phyloP scores from a whole-genome alignment of 208 protist genomes.

The Phytomonas francai region DNA sequence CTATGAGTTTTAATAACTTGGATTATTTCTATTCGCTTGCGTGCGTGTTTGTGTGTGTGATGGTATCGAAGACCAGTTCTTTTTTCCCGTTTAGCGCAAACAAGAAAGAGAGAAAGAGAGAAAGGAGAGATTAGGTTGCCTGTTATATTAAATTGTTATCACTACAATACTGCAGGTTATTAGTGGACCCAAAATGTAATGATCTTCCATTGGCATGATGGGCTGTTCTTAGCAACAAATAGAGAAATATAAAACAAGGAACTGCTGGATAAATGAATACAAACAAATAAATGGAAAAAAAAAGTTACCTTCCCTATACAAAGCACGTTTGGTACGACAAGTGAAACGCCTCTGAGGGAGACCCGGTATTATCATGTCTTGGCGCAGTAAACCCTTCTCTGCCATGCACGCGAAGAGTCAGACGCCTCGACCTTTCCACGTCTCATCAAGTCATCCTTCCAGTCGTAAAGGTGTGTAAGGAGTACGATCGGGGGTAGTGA shows the following conservation, averaged over 20 bases:
- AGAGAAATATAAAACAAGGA: background rate
- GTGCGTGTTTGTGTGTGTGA: background rate
- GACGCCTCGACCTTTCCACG: background rate
- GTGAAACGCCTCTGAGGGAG: background rate
- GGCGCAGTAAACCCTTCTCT: background rate
- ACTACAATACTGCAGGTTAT: constrained; percentile 2
- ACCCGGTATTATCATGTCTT: background rate
- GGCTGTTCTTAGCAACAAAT: background rate
- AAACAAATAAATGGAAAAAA: background rate
- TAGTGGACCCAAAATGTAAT: constrained; percentile 2
- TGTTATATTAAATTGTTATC: background rate
- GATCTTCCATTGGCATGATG: background rate
- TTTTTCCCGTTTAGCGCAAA: constrained; percentile 7
- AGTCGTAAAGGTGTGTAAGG: background rate
- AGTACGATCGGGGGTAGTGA: background rate
- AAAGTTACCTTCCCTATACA: background rate
- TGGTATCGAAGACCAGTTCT: background rate
- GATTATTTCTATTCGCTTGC: background rate
- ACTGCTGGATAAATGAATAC: background rate
- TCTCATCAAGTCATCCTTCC: background rate
- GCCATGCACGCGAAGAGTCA: background rate
- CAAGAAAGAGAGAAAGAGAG: constrained; percentile 10
- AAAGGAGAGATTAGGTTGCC: background rate
- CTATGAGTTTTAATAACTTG: constrained; percentile 3
- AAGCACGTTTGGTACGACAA: background rate